Percentiles rank a stretch among this genome's conserved stretches.
Conservation (phyloP, 371 early-diverging fungal species). For the Gilbertella persicaria region DNA sequence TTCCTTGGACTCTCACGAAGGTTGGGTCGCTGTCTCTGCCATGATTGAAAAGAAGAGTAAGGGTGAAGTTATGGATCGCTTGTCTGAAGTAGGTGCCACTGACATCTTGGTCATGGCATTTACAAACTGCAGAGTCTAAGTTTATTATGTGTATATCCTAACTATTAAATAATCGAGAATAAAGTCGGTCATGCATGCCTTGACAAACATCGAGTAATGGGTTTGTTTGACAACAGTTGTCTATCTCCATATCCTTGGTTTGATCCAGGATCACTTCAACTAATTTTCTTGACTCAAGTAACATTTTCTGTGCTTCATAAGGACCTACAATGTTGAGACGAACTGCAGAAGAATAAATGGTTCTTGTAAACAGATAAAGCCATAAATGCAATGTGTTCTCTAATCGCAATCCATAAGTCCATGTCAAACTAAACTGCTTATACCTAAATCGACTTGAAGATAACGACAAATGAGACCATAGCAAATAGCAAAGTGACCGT, state of each 20-base stretch:
- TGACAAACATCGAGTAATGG: slow-evolving; percentile 85
- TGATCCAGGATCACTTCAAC: slow-evolving; percentile 55
- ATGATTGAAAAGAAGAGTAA: slow-evolving; percentile 86
- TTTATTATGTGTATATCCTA: slow-evolving; percentile 27
- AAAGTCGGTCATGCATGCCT: slow-evolving; percentile 88
- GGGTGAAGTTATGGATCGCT: slow-evolving; percentile 89
- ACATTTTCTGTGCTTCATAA: slow-evolving; percentile 78
- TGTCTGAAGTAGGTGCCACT: slow-evolving; percentile 85
- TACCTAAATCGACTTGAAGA: slow-evolving; percentile 59
- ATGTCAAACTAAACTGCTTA: slow-evolving; percentile 7
- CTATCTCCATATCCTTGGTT: slow-evolving; percentile 46
- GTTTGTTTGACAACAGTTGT: slow-evolving; percentile 67
- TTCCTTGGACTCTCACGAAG: slow-evolving; percentile 78
- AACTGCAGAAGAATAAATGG: slow-evolving; percentile 85
- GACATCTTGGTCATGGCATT: slow-evolving; percentile 90
- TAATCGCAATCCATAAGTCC: slow-evolving; percentile 14
- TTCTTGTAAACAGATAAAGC: slow-evolving; percentile 81
- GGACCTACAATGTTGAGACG: slow-evolving; percentile 90
- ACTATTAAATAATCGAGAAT: slow-evolving; percentile 86
- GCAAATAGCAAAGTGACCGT: slow-evolving; percentile 72
- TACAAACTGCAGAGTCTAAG: slow-evolving; percentile 78
- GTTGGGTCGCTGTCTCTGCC: slow-evolving; percentile 91
- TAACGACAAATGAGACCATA: slow-evolving; percentile 70
- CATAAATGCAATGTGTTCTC: slow-evolving; percentile 75
- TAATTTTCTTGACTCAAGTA: slow-evolving; percentile 59